phyloP scores from a whole-genome alignment of 148 eudicot species.

The Chenopodium berlandieri region DNA sequence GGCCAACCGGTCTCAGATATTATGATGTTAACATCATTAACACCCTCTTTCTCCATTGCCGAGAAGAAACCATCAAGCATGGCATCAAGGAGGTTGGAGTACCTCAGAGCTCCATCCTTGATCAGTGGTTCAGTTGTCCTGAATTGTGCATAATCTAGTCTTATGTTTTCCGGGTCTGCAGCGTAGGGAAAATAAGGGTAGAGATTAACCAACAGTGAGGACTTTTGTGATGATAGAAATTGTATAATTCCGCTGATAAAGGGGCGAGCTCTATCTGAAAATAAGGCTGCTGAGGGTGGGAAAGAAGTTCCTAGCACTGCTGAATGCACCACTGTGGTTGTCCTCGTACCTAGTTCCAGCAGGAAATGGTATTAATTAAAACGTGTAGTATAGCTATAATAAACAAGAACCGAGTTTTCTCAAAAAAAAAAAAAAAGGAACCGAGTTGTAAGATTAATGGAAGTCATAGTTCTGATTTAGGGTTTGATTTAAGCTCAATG shows the following conservation, averaged over 20 bases:
- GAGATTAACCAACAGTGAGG: slow-evolving; percentile 42
- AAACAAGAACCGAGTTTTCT: no score
- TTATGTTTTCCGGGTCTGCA: slow-evolving; percentile 29
- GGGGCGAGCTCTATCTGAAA: slow-evolving; percentile 23
- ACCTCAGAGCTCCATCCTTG: slow-evolving; percentile 35
- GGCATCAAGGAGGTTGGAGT: slow-evolving; percentile 52
- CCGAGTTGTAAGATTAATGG: neutral
- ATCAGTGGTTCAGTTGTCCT: slow-evolving; percentile 6
- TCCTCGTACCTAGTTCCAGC: slow-evolving; percentile 24
- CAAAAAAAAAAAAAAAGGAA: no score
- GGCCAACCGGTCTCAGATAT: slow-evolving; percentile 51
- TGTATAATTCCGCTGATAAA: slow-evolving; percentile 23
- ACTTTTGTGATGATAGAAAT: slow-evolving; percentile 30
- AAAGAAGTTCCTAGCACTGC: slow-evolving; percentile 33
- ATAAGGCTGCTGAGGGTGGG: slow-evolving; percentile 52
- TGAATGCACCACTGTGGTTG: slow-evolving; percentile 43
- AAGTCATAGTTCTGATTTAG: no score
- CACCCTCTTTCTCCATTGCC: slow-evolving; percentile 45
- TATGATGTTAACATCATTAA: slow-evolving; percentile 22
- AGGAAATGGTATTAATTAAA: neutral
- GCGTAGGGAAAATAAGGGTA: slow-evolving; percentile 60
- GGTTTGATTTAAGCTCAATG: no score
- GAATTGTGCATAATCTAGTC: slow-evolving; percentile 47
- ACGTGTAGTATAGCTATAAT: no score
- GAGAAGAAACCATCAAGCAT: slow-evolving; percentile 39